Percentiles rank a stretch among this genome's conserved stretches.
These are phyloP conservation scores for Hansenula sp. DNA, from an alignment of 1,139 yeast genomes.

Conservation along the genomic window DNA sequence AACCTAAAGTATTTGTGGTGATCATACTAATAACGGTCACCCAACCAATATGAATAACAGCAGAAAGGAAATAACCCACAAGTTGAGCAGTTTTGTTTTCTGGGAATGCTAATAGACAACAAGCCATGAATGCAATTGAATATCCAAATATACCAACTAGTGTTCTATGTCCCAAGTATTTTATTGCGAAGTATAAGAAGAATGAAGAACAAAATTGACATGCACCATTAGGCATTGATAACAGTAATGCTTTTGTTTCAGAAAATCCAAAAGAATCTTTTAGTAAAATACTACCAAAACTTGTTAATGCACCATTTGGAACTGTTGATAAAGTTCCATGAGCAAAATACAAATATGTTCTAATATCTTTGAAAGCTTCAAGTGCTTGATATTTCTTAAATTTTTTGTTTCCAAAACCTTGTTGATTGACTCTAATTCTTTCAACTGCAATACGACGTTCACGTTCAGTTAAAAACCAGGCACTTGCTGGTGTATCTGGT, in stretches of 20 bases:
- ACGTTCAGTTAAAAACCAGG: slow-evolving; percentile 44
- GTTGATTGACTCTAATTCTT: slow-evolving; percentile 42
- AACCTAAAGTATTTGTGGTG: slow-evolving; percentile 51
- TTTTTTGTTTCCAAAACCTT: slow-evolving; percentile 53
- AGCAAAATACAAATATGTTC: slow-evolving; percentile 39
- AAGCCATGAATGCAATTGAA: slow-evolving; percentile 23
- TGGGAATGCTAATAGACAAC: slow-evolving; percentile 47
- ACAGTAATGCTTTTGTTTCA: slow-evolving; percentile 34
- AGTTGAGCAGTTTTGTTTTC: slow-evolving; percentile 31
- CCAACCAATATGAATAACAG: slow-evolving; percentile 25
- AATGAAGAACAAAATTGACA: slow-evolving; percentile 25
- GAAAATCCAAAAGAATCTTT: slow-evolving; percentile 32
- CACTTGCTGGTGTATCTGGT: slow-evolving; percentile 47
- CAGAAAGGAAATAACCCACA: slow-evolving; percentile 37
- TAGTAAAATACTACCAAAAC: slow-evolving; percentile 30
- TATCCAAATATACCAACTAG: slow-evolving; percentile 33
- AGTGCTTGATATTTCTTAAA: slow-evolving; percentile 50
- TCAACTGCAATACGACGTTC: slow-evolving; percentile 50
- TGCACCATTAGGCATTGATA: slow-evolving; percentile 37
- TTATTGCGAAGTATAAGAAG: not conserved
- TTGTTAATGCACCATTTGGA: slow-evolving; percentile 27
- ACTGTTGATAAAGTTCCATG: slow-evolving; percentile 15
- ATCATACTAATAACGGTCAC: slow-evolving; percentile 2
- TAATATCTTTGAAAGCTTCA: slow-evolving; percentile 35
- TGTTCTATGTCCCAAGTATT: slow-evolving; percentile 4